Evolutionary conservation across 257 asterid species (phyloP).

Genomic region (Przewalskia tangutica): DNA sequence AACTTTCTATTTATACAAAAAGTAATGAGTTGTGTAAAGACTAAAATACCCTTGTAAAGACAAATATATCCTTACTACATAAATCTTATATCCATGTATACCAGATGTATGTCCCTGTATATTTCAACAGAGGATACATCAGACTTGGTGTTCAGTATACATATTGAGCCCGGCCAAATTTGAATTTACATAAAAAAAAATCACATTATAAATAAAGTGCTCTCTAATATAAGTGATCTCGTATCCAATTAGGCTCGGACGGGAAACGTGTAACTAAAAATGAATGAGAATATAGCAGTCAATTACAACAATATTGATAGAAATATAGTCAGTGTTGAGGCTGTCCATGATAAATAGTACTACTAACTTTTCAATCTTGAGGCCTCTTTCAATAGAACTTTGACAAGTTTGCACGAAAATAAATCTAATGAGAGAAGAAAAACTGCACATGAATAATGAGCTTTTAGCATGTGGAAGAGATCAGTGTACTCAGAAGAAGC

Average conservation of each 20-base stretch:
- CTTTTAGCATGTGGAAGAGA: constrained; percentile 25
- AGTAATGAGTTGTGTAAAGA: no score
- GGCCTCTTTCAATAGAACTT: background rate
- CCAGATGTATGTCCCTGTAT: no score
- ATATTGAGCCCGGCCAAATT: background rate
- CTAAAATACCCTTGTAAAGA: no score
- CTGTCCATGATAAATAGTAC: background rate
- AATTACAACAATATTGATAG: background rate
- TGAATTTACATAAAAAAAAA: fast-evolving
- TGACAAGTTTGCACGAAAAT: background rate
- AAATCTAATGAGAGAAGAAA: background rate
- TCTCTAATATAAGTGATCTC: background rate
- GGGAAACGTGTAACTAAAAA: background rate
- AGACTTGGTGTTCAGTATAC: background rate
- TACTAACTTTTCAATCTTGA: background rate
- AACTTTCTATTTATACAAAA: no score
- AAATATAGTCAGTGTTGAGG: background rate
- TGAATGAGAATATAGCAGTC: background rate
- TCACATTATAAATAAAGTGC: background rate
- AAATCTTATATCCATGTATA: no score
- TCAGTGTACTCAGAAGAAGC: constrained; percentile 18
- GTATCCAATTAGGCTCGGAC: background rate
- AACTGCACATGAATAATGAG: constrained; percentile 1
- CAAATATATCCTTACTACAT: no score
- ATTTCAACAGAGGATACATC: background rate